Evolutionary conservation across 768 basidiomycete species (phyloP), one percentile per base, ranked within the genome.

Genomic region (Lactifluus volemus): DNA sequence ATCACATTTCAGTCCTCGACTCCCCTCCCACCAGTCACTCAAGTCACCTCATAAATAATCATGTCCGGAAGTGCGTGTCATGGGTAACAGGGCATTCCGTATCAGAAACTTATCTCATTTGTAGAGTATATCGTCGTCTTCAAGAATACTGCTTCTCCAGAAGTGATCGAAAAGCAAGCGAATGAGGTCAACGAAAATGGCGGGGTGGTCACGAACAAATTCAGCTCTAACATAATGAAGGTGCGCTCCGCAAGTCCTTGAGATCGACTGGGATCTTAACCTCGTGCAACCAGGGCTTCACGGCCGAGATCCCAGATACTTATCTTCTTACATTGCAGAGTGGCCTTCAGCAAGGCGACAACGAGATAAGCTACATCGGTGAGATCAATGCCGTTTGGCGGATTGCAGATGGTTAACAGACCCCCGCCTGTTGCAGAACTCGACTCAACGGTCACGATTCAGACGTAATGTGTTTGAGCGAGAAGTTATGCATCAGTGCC

Each of bases 51-150:
- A 57, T 39, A 48, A 15, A 29, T 32, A 58, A 42, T 32, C 54
- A 69, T 70, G 70, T 63, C 70, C 32, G 53, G 49, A 60, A 67
- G 70, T 69, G 59, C 58, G 55, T 53, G 12, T 42, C 32, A 52
- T 52, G 5, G 10, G 14, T 15, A 39, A 17, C 12, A 45, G n/a
- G 44, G 0, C 11, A 12, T 53, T 17, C 3, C 38, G 2, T 15
- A 10, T 25, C 1, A 12, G 6, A 62, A 68, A 63, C 67, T 69
- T 58, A 56, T 49, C 11, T 30, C 48, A 21, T 36, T 36, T 6
- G 5, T 67, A 84, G 82, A 71, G 64, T 83, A 76, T 67, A 83
- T 84, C 56, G 77, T 85, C 45, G 75, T 81, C 7, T 84, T 85
- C 74, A 83, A 82, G 69, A 69, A 77, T 2, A 49, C 58, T 30